Evolutionary conservation across 2,329 filamentous ascomycete species (phyloP).

Genomic region (Plenodomus biglobosus): DNA sequence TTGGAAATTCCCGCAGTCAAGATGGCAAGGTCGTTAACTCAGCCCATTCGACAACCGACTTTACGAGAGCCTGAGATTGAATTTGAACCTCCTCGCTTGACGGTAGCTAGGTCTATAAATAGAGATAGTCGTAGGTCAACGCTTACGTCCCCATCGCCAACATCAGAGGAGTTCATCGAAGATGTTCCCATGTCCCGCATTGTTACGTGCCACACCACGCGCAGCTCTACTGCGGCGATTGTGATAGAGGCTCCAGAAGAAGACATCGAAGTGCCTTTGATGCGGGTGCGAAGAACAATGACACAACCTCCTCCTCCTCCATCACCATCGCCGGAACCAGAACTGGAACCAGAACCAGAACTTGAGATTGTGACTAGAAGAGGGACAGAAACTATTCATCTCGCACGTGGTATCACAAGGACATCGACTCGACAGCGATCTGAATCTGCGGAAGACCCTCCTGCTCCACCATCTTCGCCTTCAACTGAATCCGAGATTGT

Average conservation of each 20-base stretch:
- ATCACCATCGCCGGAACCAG: not conserved
- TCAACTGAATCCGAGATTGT: conserved; percentile 3
- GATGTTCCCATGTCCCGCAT: not conserved
- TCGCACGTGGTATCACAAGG: not conserved
- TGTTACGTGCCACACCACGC: not conserved
- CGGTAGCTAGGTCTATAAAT: not conserved
- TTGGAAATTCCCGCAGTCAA: not conserved
- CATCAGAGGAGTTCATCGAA: too few relatives aligned
- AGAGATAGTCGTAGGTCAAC: too few relatives aligned
- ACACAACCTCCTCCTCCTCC: not conserved
- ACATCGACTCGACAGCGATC: conserved; percentile 1
- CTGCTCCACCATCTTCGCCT: conserved; percentile 7
- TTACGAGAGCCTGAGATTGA: too few relatives aligned
- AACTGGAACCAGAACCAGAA: conserved; percentile 1
- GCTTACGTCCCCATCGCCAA: too few relatives aligned
- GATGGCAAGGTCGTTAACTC: not conserved
- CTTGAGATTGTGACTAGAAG: conserved; percentile 1
- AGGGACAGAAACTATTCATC: not conserved
- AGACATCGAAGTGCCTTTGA: not conserved
- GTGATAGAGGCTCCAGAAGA: not conserved
- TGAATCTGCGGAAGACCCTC: not conserved
- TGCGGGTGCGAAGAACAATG: not conserved
- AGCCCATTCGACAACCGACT: not conserved
- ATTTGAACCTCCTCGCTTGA: too few relatives aligned
- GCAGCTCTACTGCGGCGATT: not conserved